Percentiles rank a stretch among this genome's conserved stretches.
Conservation (phyloP, 306 rosid species). For the Citrullus colocynthis region DNA sequence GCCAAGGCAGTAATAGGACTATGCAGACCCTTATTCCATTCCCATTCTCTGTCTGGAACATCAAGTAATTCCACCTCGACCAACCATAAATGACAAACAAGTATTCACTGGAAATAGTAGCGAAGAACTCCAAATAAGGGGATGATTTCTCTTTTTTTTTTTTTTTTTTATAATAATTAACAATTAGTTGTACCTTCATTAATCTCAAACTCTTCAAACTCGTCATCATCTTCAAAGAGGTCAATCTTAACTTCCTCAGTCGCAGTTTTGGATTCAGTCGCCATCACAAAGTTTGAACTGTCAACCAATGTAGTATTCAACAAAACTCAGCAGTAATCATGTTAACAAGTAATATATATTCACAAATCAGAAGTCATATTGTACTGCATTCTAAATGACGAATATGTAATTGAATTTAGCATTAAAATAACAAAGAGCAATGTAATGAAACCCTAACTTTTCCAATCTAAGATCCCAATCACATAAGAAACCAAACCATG, state of each 20-base stretch:
- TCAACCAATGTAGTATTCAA: neutral
- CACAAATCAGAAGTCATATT: neutral
- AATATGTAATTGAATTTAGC: neutral
- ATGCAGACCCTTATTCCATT: neutral
- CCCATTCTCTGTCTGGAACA: neutral
- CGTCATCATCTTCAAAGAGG: constrained; percentile 81
- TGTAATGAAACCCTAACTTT: neutral
- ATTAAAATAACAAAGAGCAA: neutral
- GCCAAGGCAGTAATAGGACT: neutral
- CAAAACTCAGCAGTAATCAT: neutral
- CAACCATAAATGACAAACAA: neutral
- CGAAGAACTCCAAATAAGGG: neutral
- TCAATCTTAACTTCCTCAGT: constrained; percentile 71
- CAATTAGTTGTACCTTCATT: constrained; percentile 33
- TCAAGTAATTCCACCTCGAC: neutral
- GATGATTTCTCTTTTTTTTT: neutral
- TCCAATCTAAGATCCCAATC: neutral
- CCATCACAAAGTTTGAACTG: constrained; percentile 34
- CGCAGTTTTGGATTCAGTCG: constrained; percentile 47
- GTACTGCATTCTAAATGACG: neutral
- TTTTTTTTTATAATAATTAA: neutral
- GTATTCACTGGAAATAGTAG: neutral
- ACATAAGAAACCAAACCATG: neutral
- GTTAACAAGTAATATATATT: neutral
- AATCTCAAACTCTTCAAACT: constrained; percentile 58